Conservation (phyloP, 805 yeast genomes). For the Saccharomycopsis fibuligera region DNA sequence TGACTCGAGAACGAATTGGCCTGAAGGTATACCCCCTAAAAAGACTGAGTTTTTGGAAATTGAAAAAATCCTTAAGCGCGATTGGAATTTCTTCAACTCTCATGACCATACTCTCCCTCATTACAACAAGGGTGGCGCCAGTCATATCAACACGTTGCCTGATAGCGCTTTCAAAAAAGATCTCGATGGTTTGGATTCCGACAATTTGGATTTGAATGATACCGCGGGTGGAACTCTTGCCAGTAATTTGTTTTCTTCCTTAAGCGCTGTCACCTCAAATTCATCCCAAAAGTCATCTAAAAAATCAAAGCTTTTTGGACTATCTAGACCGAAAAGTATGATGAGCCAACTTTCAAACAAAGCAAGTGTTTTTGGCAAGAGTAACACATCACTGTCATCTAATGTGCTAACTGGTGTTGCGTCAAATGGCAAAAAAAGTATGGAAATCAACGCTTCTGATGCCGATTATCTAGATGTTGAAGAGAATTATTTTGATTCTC, state of each 20-base stretch:
- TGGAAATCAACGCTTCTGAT: background rate
- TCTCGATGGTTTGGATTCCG: conserved; percentile 26
- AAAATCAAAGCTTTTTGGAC: conserved; percentile 14
- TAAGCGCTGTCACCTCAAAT: conserved; percentile 23
- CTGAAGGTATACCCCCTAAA: conserved; percentile 95
- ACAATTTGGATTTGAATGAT: conserved; percentile 19
- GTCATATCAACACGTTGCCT: conserved; percentile 25
- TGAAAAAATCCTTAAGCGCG: conserved; percentile 63
- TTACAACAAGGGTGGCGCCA: conserved; percentile 36
- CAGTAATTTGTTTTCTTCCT: conserved; percentile 25
- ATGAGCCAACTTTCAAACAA: conserved; percentile 1
- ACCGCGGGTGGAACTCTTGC: background rate
- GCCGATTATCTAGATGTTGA: conserved; percentile 1
- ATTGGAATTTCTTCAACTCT: conserved; percentile 80
- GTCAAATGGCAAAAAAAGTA: background rate
- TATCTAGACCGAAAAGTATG: conserved; percentile 6
- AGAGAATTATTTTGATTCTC: conserved; percentile 17
- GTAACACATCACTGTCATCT: background rate
- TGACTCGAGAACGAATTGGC: conserved; percentile 82
- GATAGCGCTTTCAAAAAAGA: conserved; percentile 9
- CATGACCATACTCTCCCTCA: conserved; percentile 29
- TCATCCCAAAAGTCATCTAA: conserved; percentile 6
- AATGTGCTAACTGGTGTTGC: background rate
- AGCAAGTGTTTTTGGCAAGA: background rate
- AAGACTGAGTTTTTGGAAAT: conserved; percentile 59